phyloP scores from a whole-genome alignment of 768 basidiomycete species.

The Lyophyllum decastes region DNA sequence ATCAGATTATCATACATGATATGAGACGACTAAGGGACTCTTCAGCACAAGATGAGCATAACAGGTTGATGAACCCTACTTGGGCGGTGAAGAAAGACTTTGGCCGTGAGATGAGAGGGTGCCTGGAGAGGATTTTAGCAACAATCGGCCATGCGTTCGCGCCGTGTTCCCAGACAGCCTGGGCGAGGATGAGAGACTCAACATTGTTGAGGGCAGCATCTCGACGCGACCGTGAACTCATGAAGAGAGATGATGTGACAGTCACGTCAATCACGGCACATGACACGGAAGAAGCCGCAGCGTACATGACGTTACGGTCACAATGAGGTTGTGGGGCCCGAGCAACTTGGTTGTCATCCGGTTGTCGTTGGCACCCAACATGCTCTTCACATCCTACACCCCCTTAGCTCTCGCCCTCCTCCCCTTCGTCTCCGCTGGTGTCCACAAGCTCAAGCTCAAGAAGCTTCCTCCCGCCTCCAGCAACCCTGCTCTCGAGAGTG shows the following conservation, averaged over 20 bases:
- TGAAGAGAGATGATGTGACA: conserved; percentile 12
- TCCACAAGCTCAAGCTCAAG: conserved; percentile 88
- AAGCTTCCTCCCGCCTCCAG: conserved; percentile 69
- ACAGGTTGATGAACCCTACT: conserved; percentile 38
- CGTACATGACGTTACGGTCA: conserved; percentile 20
- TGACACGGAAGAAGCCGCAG: conserved; percentile 15
- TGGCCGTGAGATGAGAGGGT: conserved; percentile 67
- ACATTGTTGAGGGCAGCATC: conserved; percentile 35
- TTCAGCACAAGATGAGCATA: conserved; percentile 3
- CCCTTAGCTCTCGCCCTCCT: conserved; percentile 44
- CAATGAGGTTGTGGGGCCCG: not conserved
- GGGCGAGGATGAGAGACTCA: conserved; percentile 81
- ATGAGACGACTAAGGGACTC: conserved; percentile 58
- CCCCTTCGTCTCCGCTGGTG: conserved; percentile 54
- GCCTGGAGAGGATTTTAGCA: conserved; percentile 63
- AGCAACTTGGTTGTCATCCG: not conserved
- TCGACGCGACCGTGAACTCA: conserved; percentile 33
- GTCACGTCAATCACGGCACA: not conserved
- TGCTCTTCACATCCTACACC: conserved; percentile 38
- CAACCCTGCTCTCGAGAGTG: conserved; percentile 71
- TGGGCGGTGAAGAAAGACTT: conserved; percentile 69
- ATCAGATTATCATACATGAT: conserved; percentile 68
- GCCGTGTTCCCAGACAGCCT: conserved; percentile 85
- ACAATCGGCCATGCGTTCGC: conserved; percentile 68
- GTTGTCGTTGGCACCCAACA: conserved; percentile 32